phyloP scores from a whole-genome alignment of 116 monocot genomes.

The Phalaenopsis hybrid region DNA sequence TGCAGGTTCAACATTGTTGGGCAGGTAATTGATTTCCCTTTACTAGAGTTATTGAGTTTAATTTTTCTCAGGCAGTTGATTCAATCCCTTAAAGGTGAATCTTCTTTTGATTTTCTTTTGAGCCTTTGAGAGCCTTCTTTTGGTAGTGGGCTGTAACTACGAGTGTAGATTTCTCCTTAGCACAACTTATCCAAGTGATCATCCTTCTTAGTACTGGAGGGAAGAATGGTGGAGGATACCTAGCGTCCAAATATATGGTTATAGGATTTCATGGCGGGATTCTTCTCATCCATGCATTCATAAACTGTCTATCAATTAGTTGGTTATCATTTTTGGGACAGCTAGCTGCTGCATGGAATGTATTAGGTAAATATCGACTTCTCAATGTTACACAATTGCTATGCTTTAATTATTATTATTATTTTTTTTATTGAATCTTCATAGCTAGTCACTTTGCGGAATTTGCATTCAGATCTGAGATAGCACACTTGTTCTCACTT shows the following conservation, averaged over 20 bases:
- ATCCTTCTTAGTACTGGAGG: slow-evolving; percentile 82
- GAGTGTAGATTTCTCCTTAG: slow-evolving; percentile 86
- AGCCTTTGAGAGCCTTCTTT: slow-evolving; percentile 7
- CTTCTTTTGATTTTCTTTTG: not conserved
- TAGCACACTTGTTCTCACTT: too few relatives aligned
- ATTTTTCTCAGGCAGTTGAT: not conserved
- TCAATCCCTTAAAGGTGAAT: not conserved
- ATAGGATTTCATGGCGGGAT: slow-evolving; percentile 67
- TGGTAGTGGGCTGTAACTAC: slow-evolving; percentile 93
- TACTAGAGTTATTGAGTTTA: not conserved
- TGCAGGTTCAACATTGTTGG: slow-evolving; percentile 98
- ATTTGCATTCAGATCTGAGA: not conserved
- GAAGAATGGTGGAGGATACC: slow-evolving; percentile 78
- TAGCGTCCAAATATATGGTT: slow-evolving; percentile 77
- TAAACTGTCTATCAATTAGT: slow-evolving; percentile 65
- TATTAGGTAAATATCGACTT: slow-evolving; percentile 38
- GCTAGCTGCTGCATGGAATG: slow-evolving; percentile 79
- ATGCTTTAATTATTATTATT: not conserved
- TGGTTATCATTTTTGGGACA: slow-evolving; percentile 80
- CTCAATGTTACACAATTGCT: not conserved
- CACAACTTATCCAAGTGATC: slow-evolving; percentile 80
- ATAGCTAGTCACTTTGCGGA: not conserved
- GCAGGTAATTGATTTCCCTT: slow-evolving; percentile 48
- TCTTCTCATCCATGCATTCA: slow-evolving; percentile 61
- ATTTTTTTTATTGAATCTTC: not conserved